Base-by-base conservation (phyloP, 2,329 filamentous ascomycete species). In the Sporothrix globosa region DNA sequence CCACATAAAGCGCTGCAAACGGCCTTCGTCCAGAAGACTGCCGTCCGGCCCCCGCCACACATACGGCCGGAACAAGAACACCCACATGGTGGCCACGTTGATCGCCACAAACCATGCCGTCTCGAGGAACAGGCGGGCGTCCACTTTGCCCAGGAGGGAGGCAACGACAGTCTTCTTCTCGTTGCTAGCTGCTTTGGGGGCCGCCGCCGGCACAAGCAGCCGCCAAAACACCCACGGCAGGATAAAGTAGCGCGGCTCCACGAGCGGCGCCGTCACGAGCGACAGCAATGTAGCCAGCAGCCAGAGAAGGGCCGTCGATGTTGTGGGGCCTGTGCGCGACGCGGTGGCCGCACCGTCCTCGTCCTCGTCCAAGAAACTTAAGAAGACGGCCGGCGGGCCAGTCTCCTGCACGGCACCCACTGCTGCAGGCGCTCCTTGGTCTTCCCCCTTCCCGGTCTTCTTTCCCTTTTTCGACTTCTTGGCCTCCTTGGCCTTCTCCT, bases 191-290 rank as follows among this genome's bases (percentile, higher is more conserved):
- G 13, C 56, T 17, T 69, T 7, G 11, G 41, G 41, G 4, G 41
- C 13, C 11, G 67, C 56, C 67, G 83, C 79, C 0, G 92, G 92
- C 0, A 96, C 81, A 76, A 96, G 86, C 9, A 98, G 81, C 0
- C 96, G 87, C 92, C 94, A 98, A 76, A 97, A 89, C 10, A 97
- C 87, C 93, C 93, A 99, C 0, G 95, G 94, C 14, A 97, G 85
- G 77, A 99, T 96, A 79, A 97, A 97, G 80, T 99, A 99, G 17
- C 96, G 88, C 17, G 96, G 96, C 79, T 99, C 96, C 11, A 99
- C 95, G 0, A 99, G 86, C 0, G 96, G 94, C 0, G 96, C 94
- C 0, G 93, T 96, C 69, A 97, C 82, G 14, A 99, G 86, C 0
- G 92, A 95, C 3, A 97, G 83, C 0, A 90, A 77, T 0, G 93